Evolutionary conservation across 306 rosid species (phyloP), one percentile per base, ranked within the genome.

Genomic region (Cucurbita pepo): DNA sequence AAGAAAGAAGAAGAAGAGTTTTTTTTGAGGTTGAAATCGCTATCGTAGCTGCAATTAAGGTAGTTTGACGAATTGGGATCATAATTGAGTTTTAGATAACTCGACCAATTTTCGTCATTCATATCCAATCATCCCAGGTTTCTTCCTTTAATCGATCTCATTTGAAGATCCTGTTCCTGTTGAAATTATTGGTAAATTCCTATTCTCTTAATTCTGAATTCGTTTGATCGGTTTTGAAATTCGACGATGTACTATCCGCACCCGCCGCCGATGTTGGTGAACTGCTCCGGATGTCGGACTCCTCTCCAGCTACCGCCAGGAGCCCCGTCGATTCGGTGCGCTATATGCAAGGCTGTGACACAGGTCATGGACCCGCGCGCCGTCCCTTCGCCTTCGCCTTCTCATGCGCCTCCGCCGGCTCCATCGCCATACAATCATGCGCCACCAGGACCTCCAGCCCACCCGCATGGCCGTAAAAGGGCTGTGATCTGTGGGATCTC

Each of bases 401-500:
- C 77, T 3, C 19, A 78, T 4, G 51, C 66, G 1, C 79, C 82
- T 1, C 56, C 81, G 40, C 77, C 79, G 4, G 61, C 78, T 56
- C 88, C 88, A 11, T 71, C 93, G 3, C 95, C 91, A 0, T 81
- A 86, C 82, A 43, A 63, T 53, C 94, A 86, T 74, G 85, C 92
- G 51, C 97, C 92, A 0, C 85, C 89, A 0, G 92, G 92, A 0
- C 89, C 85, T 1, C 86, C 84, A 11, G 89, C 91, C 11, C 88
- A 76, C 83, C 71, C 77, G 0, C 95, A 91, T 80, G 97, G 99
- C 10, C 78, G 91, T n/a, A 94, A 94, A 83, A 91, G 77, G 85
- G 99, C 97, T 4, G 97, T 94, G 79, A 86, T 94, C 83, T 76
- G 89, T 25, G 97, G 97, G 66, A 89, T 94, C 57, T 94, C 92